Base-by-base conservation (phyloP, 1,139 yeast genomes). In the Hyphopichia fennica region DNA sequence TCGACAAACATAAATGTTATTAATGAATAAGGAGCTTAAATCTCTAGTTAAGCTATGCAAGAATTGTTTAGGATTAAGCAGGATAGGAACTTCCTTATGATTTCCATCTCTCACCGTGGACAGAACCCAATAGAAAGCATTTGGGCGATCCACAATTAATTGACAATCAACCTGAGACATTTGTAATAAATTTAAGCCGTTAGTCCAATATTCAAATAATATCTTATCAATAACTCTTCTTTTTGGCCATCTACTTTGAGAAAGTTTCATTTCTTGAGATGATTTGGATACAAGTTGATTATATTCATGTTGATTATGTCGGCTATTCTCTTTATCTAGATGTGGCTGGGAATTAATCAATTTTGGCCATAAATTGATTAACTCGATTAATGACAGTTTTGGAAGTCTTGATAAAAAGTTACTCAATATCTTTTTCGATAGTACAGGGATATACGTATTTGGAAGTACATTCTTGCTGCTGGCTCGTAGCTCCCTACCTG, bases 131-230 rank as follows among this genome's bases (percentile, higher is more conserved):
- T 60, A 60, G 50, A 68, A 75, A 1, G 69, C 48, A 34, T 65
- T 63, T 0, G 87, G 83, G 38, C 75, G 72, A 50, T 82, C 84
- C 4, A 84, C 76, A 33, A 86, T 66, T 36, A 75, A 56, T 50
- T 82, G 86, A 44, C 86, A 78, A 52, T 87, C 95, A 8, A 86
- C 63, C 49, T 86, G 91, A 0, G 95, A 85, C 37, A 82, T 58
- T 55, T 87, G 96, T 16, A 81, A 68, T 6, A 86, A 60, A 51
- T 83, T 86, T 38, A 87, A 60, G 0, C 95, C 95, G 3, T 65
- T 53, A 1, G 77, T 69, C 82, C 90, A 87, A 53, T 69, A 79
- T 28, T 81, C 81, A 32, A 66, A 69, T 8, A 83, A 47, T 13
- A 84, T 64, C 38, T 63, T 62, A 45, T 81, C 84, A 2, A 82